phyloP scores from a whole-genome alignment of 139 green algal species.

The Volvox africanus region DNA sequence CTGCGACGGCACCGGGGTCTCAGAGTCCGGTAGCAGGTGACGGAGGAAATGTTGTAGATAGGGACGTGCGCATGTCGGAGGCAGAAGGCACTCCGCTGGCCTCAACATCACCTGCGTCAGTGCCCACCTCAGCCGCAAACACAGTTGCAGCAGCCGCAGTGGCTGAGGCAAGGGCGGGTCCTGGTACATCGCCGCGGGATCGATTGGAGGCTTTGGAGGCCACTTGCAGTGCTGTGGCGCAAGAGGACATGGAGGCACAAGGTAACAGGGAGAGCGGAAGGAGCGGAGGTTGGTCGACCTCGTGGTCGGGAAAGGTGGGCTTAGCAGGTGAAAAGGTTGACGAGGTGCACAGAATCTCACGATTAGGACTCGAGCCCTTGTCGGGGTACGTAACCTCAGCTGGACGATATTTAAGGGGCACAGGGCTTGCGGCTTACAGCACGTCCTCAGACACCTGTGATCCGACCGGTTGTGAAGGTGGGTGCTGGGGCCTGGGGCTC shows the following conservation, averaged over 20 bases:
- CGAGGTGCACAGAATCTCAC: too few species aligned
- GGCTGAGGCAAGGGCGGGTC: not conserved
- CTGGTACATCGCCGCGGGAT: not conserved
- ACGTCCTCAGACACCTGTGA: too few species aligned
- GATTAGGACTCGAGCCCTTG: too few species aligned
- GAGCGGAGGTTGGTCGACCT: not conserved
- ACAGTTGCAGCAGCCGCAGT: not conserved
- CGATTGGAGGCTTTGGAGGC: slow-evolving; percentile 43
- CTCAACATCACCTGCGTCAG: not conserved
- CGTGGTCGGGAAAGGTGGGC: too few species aligned
- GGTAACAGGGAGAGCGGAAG: not conserved
- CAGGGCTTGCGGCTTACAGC: too few species aligned
- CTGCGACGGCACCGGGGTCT: not conserved
- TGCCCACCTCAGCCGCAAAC: not conserved
- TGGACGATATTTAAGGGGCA: too few species aligned
- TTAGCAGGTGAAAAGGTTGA: too few species aligned
- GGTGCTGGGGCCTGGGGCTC: too few species aligned
- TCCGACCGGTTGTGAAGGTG: too few species aligned
- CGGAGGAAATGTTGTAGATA: not conserved
- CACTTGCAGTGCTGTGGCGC: slow-evolving; percentile 20
- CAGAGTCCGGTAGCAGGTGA: not conserved
- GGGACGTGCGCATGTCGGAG: not conserved
- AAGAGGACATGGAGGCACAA: slow-evolving; percentile 50
- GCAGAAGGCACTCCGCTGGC: not conserved
- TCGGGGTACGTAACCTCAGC: too few species aligned